These are phyloP conservation scores for Globisporangium parvum DNA, from an alignment of 352 stramenopile genomes.

Conservation along the genomic window DNA sequence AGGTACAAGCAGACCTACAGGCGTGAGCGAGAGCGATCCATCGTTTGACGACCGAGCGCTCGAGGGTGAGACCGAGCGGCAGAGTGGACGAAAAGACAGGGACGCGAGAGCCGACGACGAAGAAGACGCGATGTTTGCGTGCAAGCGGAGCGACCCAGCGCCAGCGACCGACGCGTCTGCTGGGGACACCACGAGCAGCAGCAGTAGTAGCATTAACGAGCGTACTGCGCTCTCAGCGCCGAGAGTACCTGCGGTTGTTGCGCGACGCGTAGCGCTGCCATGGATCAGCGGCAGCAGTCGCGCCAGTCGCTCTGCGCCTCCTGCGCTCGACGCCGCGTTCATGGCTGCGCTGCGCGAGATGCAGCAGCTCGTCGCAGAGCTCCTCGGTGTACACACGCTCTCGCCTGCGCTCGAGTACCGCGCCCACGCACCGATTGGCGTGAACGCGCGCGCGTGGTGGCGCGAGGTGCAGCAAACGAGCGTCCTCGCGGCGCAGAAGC, in stretches of 20 bases:
- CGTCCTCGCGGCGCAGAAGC: slow-evolving; percentile 5
- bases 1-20: no score
- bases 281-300: neutral
- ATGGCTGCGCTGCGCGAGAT: slow-evolving; percentile 21
- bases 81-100: no score
- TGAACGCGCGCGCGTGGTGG: slow-evolving; percentile 41
- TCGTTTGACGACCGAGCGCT: no score
- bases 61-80: no score
- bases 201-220: neutral
- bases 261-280: neutral
- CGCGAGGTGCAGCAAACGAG: slow-evolving; percentile 29
- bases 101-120: no score
- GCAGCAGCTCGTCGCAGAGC: slow-evolving; percentile 23
- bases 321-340: slow-evolving; percentile 13
- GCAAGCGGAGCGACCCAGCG: slow-evolving; percentile 1
- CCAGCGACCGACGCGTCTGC: neutral
- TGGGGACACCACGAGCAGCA: neutral
- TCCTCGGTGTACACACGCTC: slow-evolving; percentile 35
- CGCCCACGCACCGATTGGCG: slow-evolving; percentile 18
- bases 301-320: neutral
- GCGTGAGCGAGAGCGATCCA: no score
- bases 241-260: neutral
- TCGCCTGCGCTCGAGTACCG: slow-evolving; percentile 30
- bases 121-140: slow-evolving; percentile 1
- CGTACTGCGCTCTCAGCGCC: no score